Percentiles rank a stretch among this genome's conserved stretches.
Conservation (phyloP, 768 basidiomycete genomes). For the Boletus coccyginus region DNA sequence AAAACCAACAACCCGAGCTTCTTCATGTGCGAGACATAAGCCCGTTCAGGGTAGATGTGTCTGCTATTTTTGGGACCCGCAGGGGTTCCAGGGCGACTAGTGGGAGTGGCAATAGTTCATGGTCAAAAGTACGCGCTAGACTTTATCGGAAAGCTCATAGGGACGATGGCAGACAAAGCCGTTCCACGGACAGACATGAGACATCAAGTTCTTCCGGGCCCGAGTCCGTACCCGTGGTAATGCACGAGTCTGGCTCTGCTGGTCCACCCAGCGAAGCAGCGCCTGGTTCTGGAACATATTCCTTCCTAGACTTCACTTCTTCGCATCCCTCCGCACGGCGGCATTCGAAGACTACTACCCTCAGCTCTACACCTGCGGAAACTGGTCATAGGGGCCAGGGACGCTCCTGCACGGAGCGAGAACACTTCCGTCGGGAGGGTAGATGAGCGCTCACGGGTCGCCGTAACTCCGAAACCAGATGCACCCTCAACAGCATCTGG, state of each 20-base stretch:
- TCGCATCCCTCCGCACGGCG: conserved; percentile 23
- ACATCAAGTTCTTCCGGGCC: conserved; percentile 24
- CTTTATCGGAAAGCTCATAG: conserved; percentile 32
- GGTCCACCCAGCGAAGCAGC: conserved; percentile 19
- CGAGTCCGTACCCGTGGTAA: conserved; percentile 31
- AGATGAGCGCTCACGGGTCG: conserved; percentile 19
- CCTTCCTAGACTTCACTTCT: conserved; percentile 31
- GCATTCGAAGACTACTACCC: conserved; percentile 27
- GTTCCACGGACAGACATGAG: conserved; percentile 15
- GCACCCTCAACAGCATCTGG: conserved; percentile 33
- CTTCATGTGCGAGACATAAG: conserved; percentile 41
- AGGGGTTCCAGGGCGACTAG: conserved; percentile 21
- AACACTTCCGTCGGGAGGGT: conserved; percentile 17
- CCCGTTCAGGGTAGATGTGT: conserved; percentile 47
- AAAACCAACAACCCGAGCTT: conserved; percentile 17
- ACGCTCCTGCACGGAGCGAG: conserved; percentile 15
- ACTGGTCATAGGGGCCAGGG: conserved; percentile 17
- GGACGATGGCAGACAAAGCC: conserved; percentile 27
- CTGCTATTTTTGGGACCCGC: conserved; percentile 23
- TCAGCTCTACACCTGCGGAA: conserved; percentile 29
- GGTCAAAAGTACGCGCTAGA: conserved; percentile 30
- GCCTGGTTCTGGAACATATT: conserved; percentile 32
- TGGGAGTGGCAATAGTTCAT: conserved; percentile 26
- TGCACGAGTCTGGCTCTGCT: conserved; percentile 23
- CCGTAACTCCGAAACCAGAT: conserved; percentile 24